Conservation (phyloP, 371 early-diverging fungal genomes). For the Mucor piriformis region DNA sequence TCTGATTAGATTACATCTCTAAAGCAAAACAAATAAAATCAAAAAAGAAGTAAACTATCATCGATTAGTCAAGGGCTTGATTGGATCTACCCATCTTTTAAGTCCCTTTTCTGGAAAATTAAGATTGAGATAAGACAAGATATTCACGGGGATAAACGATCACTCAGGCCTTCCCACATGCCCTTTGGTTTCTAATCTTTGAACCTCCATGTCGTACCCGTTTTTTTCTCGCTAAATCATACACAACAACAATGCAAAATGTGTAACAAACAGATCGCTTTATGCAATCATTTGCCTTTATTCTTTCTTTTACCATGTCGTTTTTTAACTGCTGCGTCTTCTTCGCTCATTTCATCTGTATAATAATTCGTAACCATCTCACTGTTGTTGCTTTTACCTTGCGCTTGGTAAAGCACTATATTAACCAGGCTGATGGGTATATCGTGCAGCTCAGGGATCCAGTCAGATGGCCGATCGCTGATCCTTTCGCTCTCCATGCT, state of each 20-base stretch:
- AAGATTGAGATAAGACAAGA: slow-evolving; percentile 12
- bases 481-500: slow-evolving; percentile 39
- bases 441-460: slow-evolving; percentile 74
- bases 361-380: no score
- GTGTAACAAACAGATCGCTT: no score
- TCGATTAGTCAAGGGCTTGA: no score
- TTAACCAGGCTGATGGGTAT: slow-evolving; percentile 73
- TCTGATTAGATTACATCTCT: no score
- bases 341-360: slow-evolving; percentile 7
- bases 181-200: neutral
- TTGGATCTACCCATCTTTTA: neutral
- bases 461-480: slow-evolving; percentile 53
- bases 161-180: no score
- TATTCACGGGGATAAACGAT: neutral
- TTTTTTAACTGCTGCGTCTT: no score
- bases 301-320: slow-evolving; percentile 3
- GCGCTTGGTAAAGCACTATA: slow-evolving; percentile 52
- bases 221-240: neutral
- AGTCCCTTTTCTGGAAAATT: neutral
- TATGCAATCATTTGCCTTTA: no score
- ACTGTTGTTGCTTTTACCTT: no score
- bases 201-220: neutral
- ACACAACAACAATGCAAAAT: no score
- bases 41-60: no score
- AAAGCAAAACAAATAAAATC: no score